Conservation (phyloP, 1,139 yeast genomes). For the Candida dubliniensis region DNA sequence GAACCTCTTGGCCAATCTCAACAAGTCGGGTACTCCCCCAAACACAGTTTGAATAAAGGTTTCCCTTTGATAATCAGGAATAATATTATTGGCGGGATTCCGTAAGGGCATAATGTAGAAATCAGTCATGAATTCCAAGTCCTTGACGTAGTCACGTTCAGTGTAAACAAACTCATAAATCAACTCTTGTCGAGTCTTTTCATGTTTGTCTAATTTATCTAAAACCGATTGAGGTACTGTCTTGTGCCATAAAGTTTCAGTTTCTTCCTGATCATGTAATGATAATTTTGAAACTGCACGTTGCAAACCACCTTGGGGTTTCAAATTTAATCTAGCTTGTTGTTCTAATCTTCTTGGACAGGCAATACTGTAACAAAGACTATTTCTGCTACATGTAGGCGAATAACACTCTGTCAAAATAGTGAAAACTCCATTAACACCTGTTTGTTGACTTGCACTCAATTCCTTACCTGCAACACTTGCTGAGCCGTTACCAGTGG, state of each 20-base stretch:
- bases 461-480: constrained; percentile 12
- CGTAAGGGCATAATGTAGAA: constrained; percentile 91
- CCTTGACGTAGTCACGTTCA: constrained; percentile 93
- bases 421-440: constrained; percentile 90
- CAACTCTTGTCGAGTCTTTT: constrained; percentile 91
- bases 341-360: constrained; percentile 96
- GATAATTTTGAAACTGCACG: constrained; percentile 82
- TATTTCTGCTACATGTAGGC: constrained; percentile 90
- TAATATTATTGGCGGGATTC: constrained; percentile 69
- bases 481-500: constrained; percentile 1
- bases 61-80: constrained; percentile 86
- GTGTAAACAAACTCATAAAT: constrained; percentile 93
- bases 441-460: constrained; percentile 22
- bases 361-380: constrained; percentile 91
- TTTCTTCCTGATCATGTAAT: constrained; percentile 74
- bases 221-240: constrained; percentile 82
- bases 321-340: constrained; percentile 87
- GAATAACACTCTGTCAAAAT: constrained; percentile 92
- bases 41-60: constrained; percentile 90
- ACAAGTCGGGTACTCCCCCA: constrained; percentile 85
- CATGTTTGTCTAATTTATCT: constrained; percentile 77
- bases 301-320: constrained; percentile 83
- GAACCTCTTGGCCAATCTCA: constrained; percentile 76
- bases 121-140: constrained; percentile 88
- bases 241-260: constrained; percentile 90